These are phyloP conservation scores for Erythrophleum fordii DNA, from an alignment of 306 rosid species.

Conservation along the genomic window DNA sequence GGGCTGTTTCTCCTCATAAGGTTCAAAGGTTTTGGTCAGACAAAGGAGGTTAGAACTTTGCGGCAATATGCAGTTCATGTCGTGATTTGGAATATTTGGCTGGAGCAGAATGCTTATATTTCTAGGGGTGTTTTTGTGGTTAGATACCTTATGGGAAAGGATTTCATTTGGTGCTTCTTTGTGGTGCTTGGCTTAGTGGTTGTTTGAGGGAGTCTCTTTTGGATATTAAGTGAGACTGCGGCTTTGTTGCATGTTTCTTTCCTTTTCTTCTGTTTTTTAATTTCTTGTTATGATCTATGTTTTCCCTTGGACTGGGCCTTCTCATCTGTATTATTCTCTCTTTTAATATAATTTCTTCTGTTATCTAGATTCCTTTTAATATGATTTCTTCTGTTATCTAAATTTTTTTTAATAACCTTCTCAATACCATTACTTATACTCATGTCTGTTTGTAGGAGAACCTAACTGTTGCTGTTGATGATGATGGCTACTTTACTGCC, in stretches of 20 bases:
- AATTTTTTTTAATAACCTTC: background rate
- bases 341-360: background rate
- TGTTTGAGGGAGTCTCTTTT: background rate
- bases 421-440: background rate
- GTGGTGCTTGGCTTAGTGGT: background rate
- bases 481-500: constrained; percentile 91
- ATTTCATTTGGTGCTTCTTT: background rate
- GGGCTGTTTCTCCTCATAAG: too few species aligned
- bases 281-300: background rate
- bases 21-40: too few species aligned
- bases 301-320: background rate
- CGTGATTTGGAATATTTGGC: too few species aligned
- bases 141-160: background rate
- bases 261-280: background rate
- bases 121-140: background rate
- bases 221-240: background rate
- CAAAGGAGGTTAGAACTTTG: too few species aligned
- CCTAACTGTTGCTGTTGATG: constrained; percentile 90
- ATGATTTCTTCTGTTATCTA: background rate
- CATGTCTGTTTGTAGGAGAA: constrained; percentile 63
- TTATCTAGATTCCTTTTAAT: background rate
- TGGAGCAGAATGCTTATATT: too few species aligned
- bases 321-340: background rate
- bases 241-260: background rate
- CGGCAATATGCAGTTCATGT: too few species aligned